These are phyloP conservation scores for Bipolaris oryzae DNA, from an alignment of 2,329 filamentous ascomycete species.

Conservation along the genomic window DNA sequence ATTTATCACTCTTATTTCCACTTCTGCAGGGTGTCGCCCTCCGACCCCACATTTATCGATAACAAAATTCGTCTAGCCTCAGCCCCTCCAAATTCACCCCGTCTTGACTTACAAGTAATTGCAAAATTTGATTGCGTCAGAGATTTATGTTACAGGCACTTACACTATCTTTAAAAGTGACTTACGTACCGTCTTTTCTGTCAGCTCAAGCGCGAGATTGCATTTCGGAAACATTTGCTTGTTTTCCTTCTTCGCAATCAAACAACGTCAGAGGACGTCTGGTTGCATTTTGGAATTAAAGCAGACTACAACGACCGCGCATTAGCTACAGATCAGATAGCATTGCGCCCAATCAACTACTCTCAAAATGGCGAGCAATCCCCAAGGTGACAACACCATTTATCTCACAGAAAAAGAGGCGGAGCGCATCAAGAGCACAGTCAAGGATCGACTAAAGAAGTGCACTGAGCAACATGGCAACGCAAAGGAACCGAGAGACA, in stretches of 20 bases:
- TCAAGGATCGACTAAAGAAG: slow-evolving; percentile 26
- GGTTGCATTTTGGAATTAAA: background rate
- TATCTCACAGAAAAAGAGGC: slow-evolving; percentile 37
- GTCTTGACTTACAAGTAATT: background rate
- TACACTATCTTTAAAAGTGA: too few species aligned
- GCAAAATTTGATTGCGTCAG: background rate
- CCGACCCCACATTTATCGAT: slow-evolving; percentile 35
- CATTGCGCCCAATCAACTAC: too few species aligned
- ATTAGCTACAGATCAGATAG: background rate
- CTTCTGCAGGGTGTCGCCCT: slow-evolving; percentile 3
- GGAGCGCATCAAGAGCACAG: slow-evolving; percentile 33
- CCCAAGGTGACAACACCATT: slow-evolving; percentile 30
- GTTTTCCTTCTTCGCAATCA: background rate
- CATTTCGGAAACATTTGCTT: background rate
- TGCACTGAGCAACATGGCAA: slow-evolving; percentile 24
- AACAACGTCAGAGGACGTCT: background rate
- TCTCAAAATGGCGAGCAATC: slow-evolving; percentile 10
- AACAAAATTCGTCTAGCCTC: slow-evolving; percentile 18
- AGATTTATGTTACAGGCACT: background rate
- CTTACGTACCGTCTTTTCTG: background rate
- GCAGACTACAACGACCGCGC: background rate
- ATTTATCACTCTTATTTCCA: background rate
- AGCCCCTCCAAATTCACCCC: slow-evolving; percentile 10
- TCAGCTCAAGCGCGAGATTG: background rate
- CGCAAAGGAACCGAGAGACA: slow-evolving; percentile 27